Base-by-base conservation (phyloP, 257 asterid species). In the Phtheirospermum japonicum region DNA sequence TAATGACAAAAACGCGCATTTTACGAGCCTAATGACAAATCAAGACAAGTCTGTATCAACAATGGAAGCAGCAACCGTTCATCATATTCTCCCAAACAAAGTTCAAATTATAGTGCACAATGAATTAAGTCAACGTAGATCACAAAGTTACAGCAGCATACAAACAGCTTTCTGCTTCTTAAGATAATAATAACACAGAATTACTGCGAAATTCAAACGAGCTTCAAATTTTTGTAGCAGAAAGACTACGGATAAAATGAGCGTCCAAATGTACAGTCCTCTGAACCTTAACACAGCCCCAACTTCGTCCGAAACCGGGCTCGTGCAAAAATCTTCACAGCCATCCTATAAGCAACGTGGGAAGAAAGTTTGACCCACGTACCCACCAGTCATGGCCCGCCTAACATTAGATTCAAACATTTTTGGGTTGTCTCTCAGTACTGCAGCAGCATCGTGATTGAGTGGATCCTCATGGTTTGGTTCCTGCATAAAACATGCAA, bases 401-500 rank as follows among this genome's bases (percentile, higher is more conserved):
- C 87, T 81, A 59, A 88, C 98, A 57, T 91, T 88, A 6, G 94
- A 84, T 65, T 84, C 94, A 18, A 92, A 92, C 87, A 83, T 57
- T 71, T 80, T 89, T 0, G 97, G 95, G 79, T 88, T 88, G 65
- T 92, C 95, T 74, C 95, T 84, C 68, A 92, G 66, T 57, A 88
- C 93, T 2, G 87, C 90, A 62, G 98, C 98, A 37, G 99, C 99
- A 2, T 92, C 97, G 33, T 79, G 95, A 68, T 92, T 92, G 42
- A 92, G 96, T 70, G 99, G 99, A 71, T 92, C 99, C 83, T 89
- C 97, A 2, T 86, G 93, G 72, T 92, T 92, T 2, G 99, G 99
- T 72, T 92, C 99, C 97, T 92, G 86, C 46, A 61, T 26, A 53
- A 40, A 58, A 56, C 1, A 34, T 17, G 42, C 76, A 31, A 84